phyloP scores from a whole-genome alignment of 2,329 filamentous ascomycete species.

The Graphilbum fragrans region DNA sequence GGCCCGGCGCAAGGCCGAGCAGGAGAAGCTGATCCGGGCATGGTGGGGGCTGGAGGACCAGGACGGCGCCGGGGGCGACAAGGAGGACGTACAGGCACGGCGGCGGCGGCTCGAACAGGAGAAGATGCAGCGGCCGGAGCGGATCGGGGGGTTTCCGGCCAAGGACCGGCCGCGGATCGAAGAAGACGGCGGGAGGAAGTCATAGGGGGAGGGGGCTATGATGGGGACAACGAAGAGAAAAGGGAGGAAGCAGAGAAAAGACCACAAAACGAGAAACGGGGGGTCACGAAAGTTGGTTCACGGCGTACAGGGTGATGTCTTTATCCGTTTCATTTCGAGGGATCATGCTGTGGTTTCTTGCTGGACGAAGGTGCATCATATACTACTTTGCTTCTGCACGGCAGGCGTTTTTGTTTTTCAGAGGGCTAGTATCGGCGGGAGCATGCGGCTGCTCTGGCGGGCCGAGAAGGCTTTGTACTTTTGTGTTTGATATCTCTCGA shows the following conservation, averaged over 20 bases:
- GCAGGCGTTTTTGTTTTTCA: too few species aligned
- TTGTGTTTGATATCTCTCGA: neutral
- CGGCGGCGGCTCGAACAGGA: constrained; percentile 36
- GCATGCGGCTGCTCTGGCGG: too few species aligned
- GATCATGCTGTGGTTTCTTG: too few species aligned
- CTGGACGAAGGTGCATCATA: too few species aligned
- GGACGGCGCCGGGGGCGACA: constrained; percentile 18
- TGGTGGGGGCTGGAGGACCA: constrained; percentile 46
- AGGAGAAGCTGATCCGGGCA: constrained; percentile 53
- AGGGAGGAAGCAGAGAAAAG: neutral
- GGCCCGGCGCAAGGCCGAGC: constrained; percentile 43
- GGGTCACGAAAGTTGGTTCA: neutral
- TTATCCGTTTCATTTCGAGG: too few species aligned
- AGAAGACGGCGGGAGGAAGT: neutral
- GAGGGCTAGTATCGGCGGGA: too few species aligned
- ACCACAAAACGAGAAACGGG: neutral
- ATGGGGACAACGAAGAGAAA: neutral
- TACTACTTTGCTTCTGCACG: too few species aligned
- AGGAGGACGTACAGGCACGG: constrained; percentile 28
- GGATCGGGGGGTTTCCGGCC: constrained; percentile 40
- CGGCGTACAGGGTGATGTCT: neutral
- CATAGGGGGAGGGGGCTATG: neutral
- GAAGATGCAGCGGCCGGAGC: constrained; percentile 39
- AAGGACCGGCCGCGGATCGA: constrained; percentile 20
- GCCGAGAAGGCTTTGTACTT: neutral